phyloP scores from a whole-genome alignment of 768 basidiomycete species.

The Tulasnella sp. region DNA sequence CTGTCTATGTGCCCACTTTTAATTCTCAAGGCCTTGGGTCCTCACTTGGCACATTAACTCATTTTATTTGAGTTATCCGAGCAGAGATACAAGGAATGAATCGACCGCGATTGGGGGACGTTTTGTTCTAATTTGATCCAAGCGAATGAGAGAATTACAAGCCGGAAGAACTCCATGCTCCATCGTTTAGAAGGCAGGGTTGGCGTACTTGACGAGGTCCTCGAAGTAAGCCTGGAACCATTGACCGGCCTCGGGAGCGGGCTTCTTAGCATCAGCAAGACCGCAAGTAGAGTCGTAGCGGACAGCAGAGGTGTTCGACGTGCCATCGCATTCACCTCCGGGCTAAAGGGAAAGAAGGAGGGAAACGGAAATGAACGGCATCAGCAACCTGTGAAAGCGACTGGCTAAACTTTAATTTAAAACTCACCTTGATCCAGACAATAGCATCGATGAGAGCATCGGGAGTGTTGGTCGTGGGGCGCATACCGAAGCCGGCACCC shows the following conservation, averaged over 20 bases:
- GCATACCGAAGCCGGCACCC: slow-evolving; percentile 58
- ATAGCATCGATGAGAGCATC: slow-evolving; percentile 54
- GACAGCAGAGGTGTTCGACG: slow-evolving; percentile 34
- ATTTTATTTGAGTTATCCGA: too few species aligned
- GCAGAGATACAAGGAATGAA: too few species aligned
- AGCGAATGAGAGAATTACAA: slow-evolving; percentile 34
- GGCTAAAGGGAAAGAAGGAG: slow-evolving; percentile 36
- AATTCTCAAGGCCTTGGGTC: too few species aligned
- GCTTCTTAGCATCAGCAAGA: slow-evolving; percentile 21
- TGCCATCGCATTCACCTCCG: slow-evolving; percentile 64
- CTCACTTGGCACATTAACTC: too few species aligned
- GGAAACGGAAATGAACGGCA: slow-evolving; percentile 28
- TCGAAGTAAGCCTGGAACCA: slow-evolving; percentile 29
- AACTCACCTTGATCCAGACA: slow-evolving; percentile 49
- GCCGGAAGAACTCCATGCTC: slow-evolving; percentile 41
- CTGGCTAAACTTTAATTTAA: not conserved
- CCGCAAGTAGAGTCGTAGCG: slow-evolving; percentile 25
- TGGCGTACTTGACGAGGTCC: slow-evolving; percentile 16
- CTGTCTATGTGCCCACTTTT: too few species aligned
- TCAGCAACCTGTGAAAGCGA: not conserved
- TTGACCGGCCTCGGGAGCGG: slow-evolving; percentile 24
- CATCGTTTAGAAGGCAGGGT: slow-evolving; percentile 33
- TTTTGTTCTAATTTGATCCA: too few species aligned
- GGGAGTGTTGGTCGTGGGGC: slow-evolving; percentile 53
- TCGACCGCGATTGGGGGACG: too few species aligned